phyloP scores from a whole-genome alignment of 176 grass and related monocot genomes.

The Avena atlantica region DNA sequence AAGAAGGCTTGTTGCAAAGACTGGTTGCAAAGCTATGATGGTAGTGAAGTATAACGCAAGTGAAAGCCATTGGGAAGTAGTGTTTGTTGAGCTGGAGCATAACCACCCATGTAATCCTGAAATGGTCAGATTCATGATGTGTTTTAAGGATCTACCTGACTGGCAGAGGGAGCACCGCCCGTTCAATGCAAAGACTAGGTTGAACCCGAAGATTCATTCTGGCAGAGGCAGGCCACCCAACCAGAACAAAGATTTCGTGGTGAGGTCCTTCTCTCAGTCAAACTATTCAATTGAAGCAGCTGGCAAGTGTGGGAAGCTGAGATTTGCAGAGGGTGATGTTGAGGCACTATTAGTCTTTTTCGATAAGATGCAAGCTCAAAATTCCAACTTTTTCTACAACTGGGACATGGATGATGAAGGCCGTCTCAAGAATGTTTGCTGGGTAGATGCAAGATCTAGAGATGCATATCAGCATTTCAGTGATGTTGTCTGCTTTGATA shows the following conservation, averaged over 20 bases:
- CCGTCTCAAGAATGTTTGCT: constrained; percentile 84
- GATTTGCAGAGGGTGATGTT: constrained; percentile 78
- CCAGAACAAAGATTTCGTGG: constrained; percentile 77
- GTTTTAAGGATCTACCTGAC: constrained; percentile 73
- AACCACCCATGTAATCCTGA: constrained; percentile 91
- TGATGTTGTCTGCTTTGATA: constrained; percentile 85
- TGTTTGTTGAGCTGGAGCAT: constrained; percentile 81
- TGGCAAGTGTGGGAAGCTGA: constrained; percentile 61
- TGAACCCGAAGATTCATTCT: constrained; percentile 78
- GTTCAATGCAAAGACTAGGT: constrained; percentile 75
- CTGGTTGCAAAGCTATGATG: constrained; percentile 90
- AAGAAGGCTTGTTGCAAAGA: constrained; percentile 85
- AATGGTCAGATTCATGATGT: constrained; percentile 97
- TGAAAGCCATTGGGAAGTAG: constrained; percentile 82
- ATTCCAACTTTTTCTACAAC: constrained; percentile 78
- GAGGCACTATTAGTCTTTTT: constrained; percentile 78
- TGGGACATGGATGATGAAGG: constrained; percentile 93
- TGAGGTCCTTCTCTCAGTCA: constrained; percentile 61
- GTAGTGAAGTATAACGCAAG: constrained; percentile 71
- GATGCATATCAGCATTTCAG: constrained; percentile 75
- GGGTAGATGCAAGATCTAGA: constrained; percentile 86
- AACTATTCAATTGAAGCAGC: constrained; percentile 66
- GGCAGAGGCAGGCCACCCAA: constrained; percentile 78
- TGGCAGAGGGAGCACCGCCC: constrained; percentile 77
- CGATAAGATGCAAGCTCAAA: constrained; percentile 79